These are phyloP conservation scores for Mycena sanguinolenta DNA, from an alignment of 768 basidiomycete species.

Conservation along the genomic window DNA sequence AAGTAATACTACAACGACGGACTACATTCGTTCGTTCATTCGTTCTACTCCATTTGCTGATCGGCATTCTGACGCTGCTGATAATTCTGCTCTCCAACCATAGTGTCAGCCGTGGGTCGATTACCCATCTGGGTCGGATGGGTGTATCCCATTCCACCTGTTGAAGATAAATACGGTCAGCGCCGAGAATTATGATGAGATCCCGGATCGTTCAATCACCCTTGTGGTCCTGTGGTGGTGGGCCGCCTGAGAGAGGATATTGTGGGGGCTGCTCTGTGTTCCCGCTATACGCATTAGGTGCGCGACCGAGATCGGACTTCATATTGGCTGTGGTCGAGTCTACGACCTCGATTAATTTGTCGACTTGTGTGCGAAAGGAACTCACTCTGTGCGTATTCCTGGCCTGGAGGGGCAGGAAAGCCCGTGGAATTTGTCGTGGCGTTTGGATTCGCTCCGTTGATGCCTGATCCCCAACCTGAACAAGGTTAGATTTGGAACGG, in stretches of 20 bases:
- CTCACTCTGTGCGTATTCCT: slow-evolving; percentile 34
- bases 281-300: slow-evolving; percentile 28
- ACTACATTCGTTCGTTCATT: neutral
- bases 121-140: slow-evolving; percentile 32
- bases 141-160: slow-evolving; percentile 20
- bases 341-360: neutral
- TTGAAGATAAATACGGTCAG: neutral
- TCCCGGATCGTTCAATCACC: neutral
- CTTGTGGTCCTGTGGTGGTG: slow-evolving; percentile 19
- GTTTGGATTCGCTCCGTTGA: slow-evolving; percentile 32
- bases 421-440: slow-evolving; percentile 27
- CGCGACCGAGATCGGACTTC: slow-evolving; percentile 24
- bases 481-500: neutral
- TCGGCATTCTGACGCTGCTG: slow-evolving; percentile 29
- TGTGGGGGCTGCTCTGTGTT: slow-evolving; percentile 13
- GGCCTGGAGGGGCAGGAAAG: slow-evolving; percentile 26
- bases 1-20: slow-evolving; percentile 8
- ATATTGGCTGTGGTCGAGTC: slow-evolving; percentile 23
- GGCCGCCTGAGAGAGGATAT: slow-evolving; percentile 21
- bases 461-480: slow-evolving; percentile 34
- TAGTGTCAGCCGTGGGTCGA: slow-evolving; percentile 10
- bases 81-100: slow-evolving; percentile 22
- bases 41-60: slow-evolving; percentile 5
- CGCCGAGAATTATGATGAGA: no score
- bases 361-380: neutral